phyloP scores from a whole-genome alignment of 345 rosid genomes.

The Streptanthus diversifolius region DNA sequence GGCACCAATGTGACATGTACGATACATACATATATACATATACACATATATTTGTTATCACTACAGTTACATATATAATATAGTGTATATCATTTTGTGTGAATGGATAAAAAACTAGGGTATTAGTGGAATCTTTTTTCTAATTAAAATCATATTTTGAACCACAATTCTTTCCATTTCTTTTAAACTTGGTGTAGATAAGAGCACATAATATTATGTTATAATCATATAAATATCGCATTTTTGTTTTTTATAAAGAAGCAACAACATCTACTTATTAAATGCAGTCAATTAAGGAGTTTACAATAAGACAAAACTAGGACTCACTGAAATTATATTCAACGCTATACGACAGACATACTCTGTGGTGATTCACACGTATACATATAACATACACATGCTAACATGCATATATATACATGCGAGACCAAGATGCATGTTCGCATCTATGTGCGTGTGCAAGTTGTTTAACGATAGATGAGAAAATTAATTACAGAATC shows the following conservation, averaged over 20 bases:
- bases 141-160: background rate
- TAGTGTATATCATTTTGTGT: background rate
- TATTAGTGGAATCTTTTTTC: background rate
- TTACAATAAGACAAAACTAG: slow-evolving; percentile 13
- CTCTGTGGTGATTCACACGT: slow-evolving; percentile 16
- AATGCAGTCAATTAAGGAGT: background rate
- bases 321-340: slow-evolving; percentile 22
- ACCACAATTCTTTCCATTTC: background rate
- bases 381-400: slow-evolving; percentile 7
- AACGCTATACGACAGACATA: slow-evolving; percentile 32
- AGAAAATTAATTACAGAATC: background rate
- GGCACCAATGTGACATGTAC: background rate
- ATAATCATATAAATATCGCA: background rate
- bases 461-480: slow-evolving; percentile 5
- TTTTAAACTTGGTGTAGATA: background rate
- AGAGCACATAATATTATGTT: background rate
- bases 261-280: background rate
- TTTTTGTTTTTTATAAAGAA: background rate
- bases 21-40: background rate
- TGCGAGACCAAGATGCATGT: slow-evolving; percentile 4
- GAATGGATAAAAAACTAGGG: background rate
- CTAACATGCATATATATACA: slow-evolving; percentile 15
- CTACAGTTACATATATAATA: background rate
- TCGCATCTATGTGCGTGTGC: background rate
- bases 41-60: background rate